Conservation (phyloP, 2,329 filamentous ascomycete species). For the Pseudopithomyces maydicus region DNA sequence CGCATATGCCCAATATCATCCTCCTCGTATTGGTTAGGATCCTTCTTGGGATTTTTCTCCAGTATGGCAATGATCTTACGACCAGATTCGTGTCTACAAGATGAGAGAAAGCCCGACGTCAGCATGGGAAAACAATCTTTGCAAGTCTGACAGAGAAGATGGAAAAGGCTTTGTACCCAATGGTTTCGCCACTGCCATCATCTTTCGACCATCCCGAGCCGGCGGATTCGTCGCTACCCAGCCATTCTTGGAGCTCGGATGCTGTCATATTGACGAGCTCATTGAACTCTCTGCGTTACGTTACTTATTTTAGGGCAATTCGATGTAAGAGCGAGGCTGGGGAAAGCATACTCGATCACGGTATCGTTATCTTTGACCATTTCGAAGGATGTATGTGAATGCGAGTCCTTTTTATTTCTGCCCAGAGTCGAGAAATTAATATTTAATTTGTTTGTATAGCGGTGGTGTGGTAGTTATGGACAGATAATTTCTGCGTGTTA, state of each 20-base stretch:
- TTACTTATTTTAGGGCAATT: not conserved
- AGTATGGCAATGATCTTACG: slow-evolving; percentile 68
- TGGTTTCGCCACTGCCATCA: slow-evolving; percentile 60
- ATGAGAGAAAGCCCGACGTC: too few species aligned
- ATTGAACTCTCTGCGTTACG: slow-evolving; percentile 64
- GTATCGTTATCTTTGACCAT: slow-evolving; percentile 60
- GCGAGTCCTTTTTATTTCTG: not conserved
- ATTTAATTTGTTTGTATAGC: not conserved
- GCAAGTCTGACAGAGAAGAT: too few species aligned
- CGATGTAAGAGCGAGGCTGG: not conserved
- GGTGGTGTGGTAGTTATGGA: not conserved
- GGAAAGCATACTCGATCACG: slow-evolving; percentile 51
- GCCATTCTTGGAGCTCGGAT: slow-evolving; percentile 65
- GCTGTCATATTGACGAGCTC: slow-evolving; percentile 69
- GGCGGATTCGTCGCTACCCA: slow-evolving; percentile 62
- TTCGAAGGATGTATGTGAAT: slow-evolving; percentile 20
- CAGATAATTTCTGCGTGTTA: too few species aligned
- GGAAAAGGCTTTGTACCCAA: slow-evolving; percentile 47
- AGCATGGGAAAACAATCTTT: too few species aligned
- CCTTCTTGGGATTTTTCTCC: slow-evolving; percentile 64
- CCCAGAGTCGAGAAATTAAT: too few species aligned
- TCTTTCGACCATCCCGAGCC: slow-evolving; percentile 65
- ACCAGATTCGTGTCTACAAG: slow-evolving; percentile 58
- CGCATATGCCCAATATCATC: slow-evolving; percentile 65
- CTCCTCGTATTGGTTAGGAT: slow-evolving; percentile 62